Evolutionary conservation across 176 grass and related monocot genomes (phyloP).

Genomic region (Oryza meyeriana): DNA sequence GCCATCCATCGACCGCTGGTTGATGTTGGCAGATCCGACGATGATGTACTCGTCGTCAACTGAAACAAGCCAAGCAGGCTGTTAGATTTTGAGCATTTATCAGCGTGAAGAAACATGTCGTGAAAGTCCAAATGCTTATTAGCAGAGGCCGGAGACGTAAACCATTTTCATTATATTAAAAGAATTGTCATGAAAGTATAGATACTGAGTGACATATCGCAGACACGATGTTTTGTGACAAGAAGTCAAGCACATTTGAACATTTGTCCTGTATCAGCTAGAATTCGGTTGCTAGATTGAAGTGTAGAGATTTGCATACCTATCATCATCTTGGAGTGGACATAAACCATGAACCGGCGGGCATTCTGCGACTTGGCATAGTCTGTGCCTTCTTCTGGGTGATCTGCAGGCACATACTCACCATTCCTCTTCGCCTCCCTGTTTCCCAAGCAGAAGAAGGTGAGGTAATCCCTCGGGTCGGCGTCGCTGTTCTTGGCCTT

Average conservation of each 20-base stretch:
- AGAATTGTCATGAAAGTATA: background rate
- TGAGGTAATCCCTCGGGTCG: constrained; percentile 76
- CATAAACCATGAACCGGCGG: constrained; percentile 94
- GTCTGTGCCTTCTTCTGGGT: constrained; percentile 42
- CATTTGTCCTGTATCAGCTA: too few species aligned
- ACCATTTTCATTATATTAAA: too few species aligned
- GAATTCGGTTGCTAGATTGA: background rate
- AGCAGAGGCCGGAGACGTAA: too few species aligned
- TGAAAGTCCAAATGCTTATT: too few species aligned
- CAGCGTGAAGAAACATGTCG: background rate
- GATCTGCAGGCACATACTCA: constrained; percentile 64
- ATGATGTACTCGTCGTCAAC: constrained; percentile 97
- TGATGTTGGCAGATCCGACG: constrained; percentile 85
- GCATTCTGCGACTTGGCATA: constrained; percentile 67
- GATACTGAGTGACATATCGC: too few species aligned
- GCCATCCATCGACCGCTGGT: constrained; percentile 93
- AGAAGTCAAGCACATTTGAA: too few species aligned
- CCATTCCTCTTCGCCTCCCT: constrained; percentile 62
- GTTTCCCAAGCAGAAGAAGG: constrained; percentile 90
- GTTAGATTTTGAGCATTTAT: background rate
- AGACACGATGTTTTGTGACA: too few species aligned
- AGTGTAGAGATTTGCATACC: constrained; percentile 33
- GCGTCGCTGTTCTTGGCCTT: constrained; percentile 55
- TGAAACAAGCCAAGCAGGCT: constrained; percentile 25
- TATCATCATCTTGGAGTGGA: constrained; percentile 99